Conservation (phyloP, 225 moss, liverwort and hornwort genomes). For the Lunularia cruciata region DNA sequence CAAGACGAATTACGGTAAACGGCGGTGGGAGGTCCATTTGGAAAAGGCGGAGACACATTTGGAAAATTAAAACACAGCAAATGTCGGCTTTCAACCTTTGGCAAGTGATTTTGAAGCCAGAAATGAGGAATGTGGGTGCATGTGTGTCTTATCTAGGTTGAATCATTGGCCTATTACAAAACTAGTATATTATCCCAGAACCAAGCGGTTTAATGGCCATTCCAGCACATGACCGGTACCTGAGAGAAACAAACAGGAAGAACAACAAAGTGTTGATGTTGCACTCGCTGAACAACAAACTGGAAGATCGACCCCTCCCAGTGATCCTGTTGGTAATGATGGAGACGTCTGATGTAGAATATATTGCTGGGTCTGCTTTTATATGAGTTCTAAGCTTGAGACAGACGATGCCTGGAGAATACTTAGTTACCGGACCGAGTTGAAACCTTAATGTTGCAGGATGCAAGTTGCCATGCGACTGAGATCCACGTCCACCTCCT, state of each 20-base stretch:
- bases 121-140: too few species aligned
- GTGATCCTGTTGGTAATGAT: constrained; percentile 5
- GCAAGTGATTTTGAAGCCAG: too few species aligned
- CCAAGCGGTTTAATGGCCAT: too few species aligned
- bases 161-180: too few species aligned
- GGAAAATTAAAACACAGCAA: too few species aligned
- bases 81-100: too few species aligned
- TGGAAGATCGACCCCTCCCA: constrained; percentile 9
- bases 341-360: neutral
- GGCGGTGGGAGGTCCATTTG: neutral
- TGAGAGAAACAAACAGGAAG: constrained; percentile 15
- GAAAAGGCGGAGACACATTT: too few species aligned
- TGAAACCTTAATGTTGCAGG: neutral
- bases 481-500: constrained; percentile 22
- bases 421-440: neutral
- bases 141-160: too few species aligned
- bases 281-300: neutral
- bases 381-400: neutral
- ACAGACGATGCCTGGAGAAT: neutral
- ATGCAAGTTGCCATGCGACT: constrained; percentile 1
- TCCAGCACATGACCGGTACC: constrained; percentile 1
- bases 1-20: neutral
- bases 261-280: neutral
- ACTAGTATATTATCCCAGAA: too few species aligned
- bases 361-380: constrained; percentile 6